These are phyloP conservation scores for Boletus coccyginus DNA, from an alignment of 768 basidiomycete genomes.

Conservation along the genomic window DNA sequence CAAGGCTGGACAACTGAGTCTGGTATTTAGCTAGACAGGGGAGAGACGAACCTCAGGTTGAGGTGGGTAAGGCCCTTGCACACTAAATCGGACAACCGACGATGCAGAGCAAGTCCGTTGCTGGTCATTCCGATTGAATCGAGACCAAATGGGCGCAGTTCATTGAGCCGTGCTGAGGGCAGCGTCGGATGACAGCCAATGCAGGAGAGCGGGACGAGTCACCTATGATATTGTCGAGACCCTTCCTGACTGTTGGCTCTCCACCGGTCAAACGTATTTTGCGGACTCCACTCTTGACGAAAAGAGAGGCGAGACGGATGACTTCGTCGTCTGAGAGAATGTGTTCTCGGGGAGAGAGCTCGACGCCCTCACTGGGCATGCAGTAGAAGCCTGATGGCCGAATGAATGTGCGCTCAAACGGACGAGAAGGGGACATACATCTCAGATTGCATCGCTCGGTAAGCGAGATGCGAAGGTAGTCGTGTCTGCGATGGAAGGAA, in stretches of 20 bases:
- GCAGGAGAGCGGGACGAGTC: conserved; percentile 15
- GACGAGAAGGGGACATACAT: conserved; percentile 44
- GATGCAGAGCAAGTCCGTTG: conserved; percentile 75
- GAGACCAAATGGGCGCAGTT: conserved; percentile 59
- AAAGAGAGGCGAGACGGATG: conserved; percentile 67
- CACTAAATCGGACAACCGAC: conserved; percentile 66
- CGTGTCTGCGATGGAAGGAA: conserved; percentile 63
- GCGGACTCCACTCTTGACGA: conserved; percentile 77
- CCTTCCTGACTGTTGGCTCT: conserved; percentile 82
- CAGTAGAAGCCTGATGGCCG: conserved; percentile 74
- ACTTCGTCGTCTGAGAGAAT: conserved; percentile 78
- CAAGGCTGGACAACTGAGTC: conserved; percentile 50
- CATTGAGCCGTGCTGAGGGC: conserved; percentile 54
- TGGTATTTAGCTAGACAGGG: not conserved
- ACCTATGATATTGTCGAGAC: conserved; percentile 69
- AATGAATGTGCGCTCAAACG: not conserved
- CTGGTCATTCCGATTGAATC: conserved; percentile 82
- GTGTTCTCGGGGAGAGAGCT: conserved; percentile 65
- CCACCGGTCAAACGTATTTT: conserved; percentile 90
- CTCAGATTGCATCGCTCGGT: conserved; percentile 88
- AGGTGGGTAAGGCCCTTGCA: conserved; percentile 76
- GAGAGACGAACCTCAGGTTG: conserved; percentile 51
- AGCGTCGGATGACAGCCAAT: conserved; percentile 4
- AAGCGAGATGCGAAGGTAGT: conserved; percentile 85
- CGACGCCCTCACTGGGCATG: conserved; percentile 81